Evolutionary conservation across 2,329 filamentous ascomycete species (phyloP).

Genomic region (Epichloe sibirici): DNA sequence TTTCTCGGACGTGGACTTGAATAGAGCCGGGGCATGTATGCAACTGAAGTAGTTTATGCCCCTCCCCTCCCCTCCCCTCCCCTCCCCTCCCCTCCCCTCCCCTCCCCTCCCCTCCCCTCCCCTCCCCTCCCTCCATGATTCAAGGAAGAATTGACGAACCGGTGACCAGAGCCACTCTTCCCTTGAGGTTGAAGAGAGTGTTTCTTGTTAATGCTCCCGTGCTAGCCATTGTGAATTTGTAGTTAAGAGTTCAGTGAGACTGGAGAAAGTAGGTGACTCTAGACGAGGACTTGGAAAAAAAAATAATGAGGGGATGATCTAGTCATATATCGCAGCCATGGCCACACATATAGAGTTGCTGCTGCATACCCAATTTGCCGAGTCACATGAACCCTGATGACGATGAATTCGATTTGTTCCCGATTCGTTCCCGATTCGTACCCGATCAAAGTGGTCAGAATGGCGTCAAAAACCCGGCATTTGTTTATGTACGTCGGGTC

Average conservation of each 20-base stretch:
- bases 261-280: background rate
- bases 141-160: slow-evolving; percentile 16
- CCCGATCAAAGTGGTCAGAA: background rate
- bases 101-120: too few relatives aligned
- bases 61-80: too few relatives aligned
- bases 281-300: background rate
- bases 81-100: too few relatives aligned
- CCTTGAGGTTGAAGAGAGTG: slow-evolving; percentile 29
- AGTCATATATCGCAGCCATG: background rate
- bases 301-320: background rate
- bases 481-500: background rate
- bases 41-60: too few relatives aligned
- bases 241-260: background rate
- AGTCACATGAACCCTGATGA: background rate
- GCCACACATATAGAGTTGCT: background rate
- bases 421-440: background rate
- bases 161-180: slow-evolving; percentile 33
- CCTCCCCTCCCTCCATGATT: too few relatives aligned
- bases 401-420: background rate
- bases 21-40: too few relatives aligned
- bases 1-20: background rate
- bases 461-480: background rate
- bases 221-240: slow-evolving; percentile 3
- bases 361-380: background rate
- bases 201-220: slow-evolving; percentile 21